phyloP scores from a whole-genome alignment of 2,329 filamentous ascomycete genomes.

The Colletotrichum sublineola region DNA sequence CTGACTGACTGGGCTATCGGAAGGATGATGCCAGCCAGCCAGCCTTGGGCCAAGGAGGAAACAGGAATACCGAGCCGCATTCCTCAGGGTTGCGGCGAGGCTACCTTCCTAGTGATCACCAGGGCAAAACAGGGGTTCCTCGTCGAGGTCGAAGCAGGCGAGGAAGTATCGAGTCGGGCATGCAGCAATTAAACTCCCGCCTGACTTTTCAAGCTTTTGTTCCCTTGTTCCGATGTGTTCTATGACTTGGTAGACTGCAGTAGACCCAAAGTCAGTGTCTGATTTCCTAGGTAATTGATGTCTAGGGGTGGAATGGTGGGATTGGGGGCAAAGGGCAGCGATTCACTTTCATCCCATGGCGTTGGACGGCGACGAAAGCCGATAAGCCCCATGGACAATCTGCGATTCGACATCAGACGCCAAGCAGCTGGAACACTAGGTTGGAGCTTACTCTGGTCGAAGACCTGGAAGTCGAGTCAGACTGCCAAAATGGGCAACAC shows the following conservation, averaged over 20 bases:
- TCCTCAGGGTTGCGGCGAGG: not conserved
- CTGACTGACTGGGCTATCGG: too few relatives aligned
- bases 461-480: constrained; percentile 4
- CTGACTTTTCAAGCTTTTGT: constrained; percentile 30
- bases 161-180: constrained; percentile 22
- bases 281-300: not conserved
- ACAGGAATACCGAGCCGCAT: not conserved
- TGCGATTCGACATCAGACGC: constrained; percentile 38
- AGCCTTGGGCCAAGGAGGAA: not conserved
- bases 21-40: not conserved
- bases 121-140: not conserved
- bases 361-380: constrained; percentile 26
- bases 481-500: not conserved
- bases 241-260: constrained; percentile 15
- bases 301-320: constrained; percentile 3
- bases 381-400: constrained; percentile 18
- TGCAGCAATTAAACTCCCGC: not conserved
- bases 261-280: constrained; percentile 6
- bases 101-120: too few relatives aligned
- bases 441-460: constrained; percentile 24
- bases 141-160: constrained; percentile 2
- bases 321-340: not conserved
- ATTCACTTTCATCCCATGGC: constrained; percentile 29
- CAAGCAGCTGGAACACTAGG: constrained; percentile 39
- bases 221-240: constrained; percentile 8